Evolutionary conservation across 73 alveolate species (phyloP).

Genomic region (Paramecium primaurelia): DNA sequence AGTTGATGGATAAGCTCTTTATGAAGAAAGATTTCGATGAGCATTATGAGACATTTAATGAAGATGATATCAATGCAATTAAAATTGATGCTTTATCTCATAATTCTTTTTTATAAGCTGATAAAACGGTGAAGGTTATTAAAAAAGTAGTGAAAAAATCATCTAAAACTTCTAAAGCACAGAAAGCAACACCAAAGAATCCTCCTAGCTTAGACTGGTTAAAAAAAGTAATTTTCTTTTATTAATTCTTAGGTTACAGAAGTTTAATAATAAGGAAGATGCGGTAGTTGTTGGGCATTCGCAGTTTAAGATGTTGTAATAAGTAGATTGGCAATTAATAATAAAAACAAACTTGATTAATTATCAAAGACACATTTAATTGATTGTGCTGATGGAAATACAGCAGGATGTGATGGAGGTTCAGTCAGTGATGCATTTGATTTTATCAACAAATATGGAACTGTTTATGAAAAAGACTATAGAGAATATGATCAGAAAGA

Average conservation of each 20-base stretch:
- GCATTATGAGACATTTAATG: neutral
- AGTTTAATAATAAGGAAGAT: neutral
- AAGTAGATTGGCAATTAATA: neutral
- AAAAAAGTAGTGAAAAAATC: neutral
- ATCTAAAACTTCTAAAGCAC: neutral
- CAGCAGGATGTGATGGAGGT: slow-evolving; percentile 44
- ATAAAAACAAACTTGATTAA: neutral
- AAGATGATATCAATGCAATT: neutral
- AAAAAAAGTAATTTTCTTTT: neutral
- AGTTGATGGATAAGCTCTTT: neutral
- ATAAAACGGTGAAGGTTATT: neutral
- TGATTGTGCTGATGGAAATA: neutral
- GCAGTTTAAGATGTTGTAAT: neutral
- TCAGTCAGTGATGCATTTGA: neutral
- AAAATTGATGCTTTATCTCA: neutral
- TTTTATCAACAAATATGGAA: neutral
- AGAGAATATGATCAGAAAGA: neutral
- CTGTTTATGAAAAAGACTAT: neutral
- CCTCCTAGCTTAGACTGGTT: neutral
- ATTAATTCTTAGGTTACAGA: neutral
- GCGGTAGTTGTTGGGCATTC: slow-evolving; percentile 51
- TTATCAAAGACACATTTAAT: neutral
- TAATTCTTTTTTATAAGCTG: neutral
- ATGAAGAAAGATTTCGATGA: slow-evolving; percentile 13
- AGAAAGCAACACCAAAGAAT: neutral